Base-by-base conservation (phyloP, 345 rosid genomes). In the Crucihimalaya himalaica region DNA sequence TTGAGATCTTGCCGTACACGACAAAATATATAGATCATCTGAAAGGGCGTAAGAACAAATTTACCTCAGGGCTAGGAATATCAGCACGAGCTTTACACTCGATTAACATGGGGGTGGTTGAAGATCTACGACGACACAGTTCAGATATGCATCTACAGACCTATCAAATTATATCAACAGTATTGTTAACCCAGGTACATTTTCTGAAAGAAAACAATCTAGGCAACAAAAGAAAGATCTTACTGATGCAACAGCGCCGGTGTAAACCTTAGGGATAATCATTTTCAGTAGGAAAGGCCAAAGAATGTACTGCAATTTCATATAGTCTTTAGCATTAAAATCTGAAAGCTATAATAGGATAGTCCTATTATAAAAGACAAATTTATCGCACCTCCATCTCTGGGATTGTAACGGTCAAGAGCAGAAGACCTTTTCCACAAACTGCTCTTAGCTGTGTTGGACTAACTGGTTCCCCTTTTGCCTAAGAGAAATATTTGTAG, bases 81-180 rank as follows among this genome's bases (percentile, higher is more conserved):
- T 89, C 97, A 78, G 74, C 78, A 64, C 93, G 95, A 79, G 82
- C 83, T 86, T 88, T 91, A 74, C 88, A 91, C 78, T 94, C 98
- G 56, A 75, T 79, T 45, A 94, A 79, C 89, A 94, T 85, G 34
- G 78, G 81, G 81, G 76, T 83, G 56, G 67, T 82, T 79, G 80
- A 63, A 61, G 87, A 82, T 85, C 89, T 82, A 70, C 83, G 87
- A 69, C 87, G 85, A 68, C 84, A 89, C 71, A 94, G 74, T 83
- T 94, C 98, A 51, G 97, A 83, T 68, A 94, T 94, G 82, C 98
- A 94, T 87, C 98, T 82, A 81, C 98, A 94, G 68, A 94, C 93
- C 98, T 94, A 85, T 70, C 43, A 77, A 28, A 69, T 78, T 70
- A 68, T 70, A 27, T 73, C 32, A 71, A 58, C 50, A 61, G 19